Conservation (phyloP, 495 filamentous ascomycete genomes). For the Amphirosellinia nigrospora region DNA sequence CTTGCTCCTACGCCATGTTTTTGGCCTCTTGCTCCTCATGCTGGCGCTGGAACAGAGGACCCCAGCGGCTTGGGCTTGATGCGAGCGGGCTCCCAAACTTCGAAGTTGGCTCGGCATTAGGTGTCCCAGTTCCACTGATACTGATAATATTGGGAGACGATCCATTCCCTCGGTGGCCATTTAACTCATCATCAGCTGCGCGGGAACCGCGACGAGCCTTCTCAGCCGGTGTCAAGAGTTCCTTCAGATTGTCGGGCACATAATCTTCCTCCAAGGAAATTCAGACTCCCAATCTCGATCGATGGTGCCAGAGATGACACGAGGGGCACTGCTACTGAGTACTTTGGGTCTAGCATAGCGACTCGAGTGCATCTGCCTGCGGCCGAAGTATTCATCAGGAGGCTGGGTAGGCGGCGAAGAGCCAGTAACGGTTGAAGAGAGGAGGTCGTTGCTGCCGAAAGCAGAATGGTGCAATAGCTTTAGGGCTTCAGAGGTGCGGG, state of each 20-base stretch:
- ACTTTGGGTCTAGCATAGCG: constrained; percentile 74
- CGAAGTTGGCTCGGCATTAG: constrained; percentile 56
- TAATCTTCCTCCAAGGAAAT: constrained; percentile 89
- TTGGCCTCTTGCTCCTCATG: constrained; percentile 74
- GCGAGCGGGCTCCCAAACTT: constrained; percentile 81
- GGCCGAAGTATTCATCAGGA: constrained; percentile 68
- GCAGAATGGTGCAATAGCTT: constrained; percentile 83
- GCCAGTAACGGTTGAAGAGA: constrained; percentile 60
- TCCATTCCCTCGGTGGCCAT: constrained; percentile 55
- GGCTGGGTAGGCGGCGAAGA: constrained; percentile 68
- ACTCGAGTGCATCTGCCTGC: constrained; percentile 84
- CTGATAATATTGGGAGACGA: constrained; percentile 40
- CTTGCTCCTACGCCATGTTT: constrained; percentile 50
- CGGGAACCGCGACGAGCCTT: constrained; percentile 81
- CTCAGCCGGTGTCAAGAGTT: constrained; percentile 90
- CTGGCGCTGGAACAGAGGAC: constrained; percentile 77
- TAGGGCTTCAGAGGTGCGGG: constrained; percentile 72
- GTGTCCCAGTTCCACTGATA: constrained; percentile 50
- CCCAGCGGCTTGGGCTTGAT: constrained; percentile 86
- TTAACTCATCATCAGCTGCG: constrained; percentile 58
- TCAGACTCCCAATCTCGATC: constrained; percentile 81
- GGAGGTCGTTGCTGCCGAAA: constrained; percentile 66
- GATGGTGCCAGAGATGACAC: constrained; percentile 55
- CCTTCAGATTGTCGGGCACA: constrained; percentile 82
- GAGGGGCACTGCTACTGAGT: constrained; percentile 80